Evolutionary conservation across 2,329 filamentous ascomycete species (phyloP).

Genomic region (Colletotrichum tofieldiae): DNA sequence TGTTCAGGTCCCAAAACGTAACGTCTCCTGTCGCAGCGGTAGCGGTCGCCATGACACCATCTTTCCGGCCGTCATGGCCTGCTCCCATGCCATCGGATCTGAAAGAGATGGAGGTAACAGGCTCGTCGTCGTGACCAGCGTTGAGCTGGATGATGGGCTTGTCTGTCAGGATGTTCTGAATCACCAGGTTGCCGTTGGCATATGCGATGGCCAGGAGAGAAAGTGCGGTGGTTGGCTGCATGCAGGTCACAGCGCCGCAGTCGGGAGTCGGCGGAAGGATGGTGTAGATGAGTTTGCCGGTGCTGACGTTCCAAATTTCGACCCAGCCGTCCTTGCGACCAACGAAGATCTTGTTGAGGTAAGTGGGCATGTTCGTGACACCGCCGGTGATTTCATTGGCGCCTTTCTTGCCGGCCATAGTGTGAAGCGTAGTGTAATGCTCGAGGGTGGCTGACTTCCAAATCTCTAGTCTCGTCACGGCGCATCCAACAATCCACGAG

Average conservation of each 20-base stretch:
- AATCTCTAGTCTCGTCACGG: conserved; percentile 83
- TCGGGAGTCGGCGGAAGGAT: conserved; percentile 82
- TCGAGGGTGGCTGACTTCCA: conserved; percentile 90
- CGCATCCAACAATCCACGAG: conserved; percentile 90
- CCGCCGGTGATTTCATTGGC: conserved; percentile 82
- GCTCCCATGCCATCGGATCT: conserved; percentile 91
- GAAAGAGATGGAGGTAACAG: conserved; percentile 89
- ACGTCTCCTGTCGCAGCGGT: conserved; percentile 86
- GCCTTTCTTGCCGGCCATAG: conserved; percentile 68
- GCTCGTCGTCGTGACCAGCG: conserved; percentile 74
- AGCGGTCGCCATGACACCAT: conserved; percentile 95
- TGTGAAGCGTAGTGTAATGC: conserved; percentile 89
- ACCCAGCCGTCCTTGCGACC: conserved; percentile 90
- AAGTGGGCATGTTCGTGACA: conserved; percentile 92
- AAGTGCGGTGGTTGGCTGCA: conserved; percentile 87
- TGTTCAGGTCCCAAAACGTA: conserved; percentile 96
- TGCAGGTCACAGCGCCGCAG: conserved; percentile 86
- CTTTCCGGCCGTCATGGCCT: conserved; percentile 85
- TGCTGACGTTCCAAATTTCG: conserved; percentile 98
- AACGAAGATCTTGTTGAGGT: conserved; percentile 95
- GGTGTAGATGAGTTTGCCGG: conserved; percentile 91
- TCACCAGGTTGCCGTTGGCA: conserved; percentile 81
- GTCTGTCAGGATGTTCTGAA: conserved; percentile 88
- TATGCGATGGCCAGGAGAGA: conserved; percentile 92
- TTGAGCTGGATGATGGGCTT: conserved; percentile 80